Evolutionary conservation across 495 filamentous ascomycete species (phyloP).

Genomic region (Aspergillus ostianus): DNA sequence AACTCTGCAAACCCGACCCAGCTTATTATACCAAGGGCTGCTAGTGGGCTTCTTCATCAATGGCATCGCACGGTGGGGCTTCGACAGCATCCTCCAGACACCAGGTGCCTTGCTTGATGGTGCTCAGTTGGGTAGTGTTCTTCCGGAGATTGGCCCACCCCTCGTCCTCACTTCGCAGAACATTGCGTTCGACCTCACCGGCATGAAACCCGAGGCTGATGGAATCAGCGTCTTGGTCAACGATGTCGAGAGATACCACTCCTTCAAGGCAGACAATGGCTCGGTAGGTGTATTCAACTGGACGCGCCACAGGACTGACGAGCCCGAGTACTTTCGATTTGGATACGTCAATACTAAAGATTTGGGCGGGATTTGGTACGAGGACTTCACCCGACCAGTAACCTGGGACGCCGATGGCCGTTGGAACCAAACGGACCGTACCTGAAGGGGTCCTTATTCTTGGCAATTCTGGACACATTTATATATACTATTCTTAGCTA

Average conservation of each 20-base stretch:
- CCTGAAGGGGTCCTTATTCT: not conserved
- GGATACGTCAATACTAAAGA: slow-evolving; percentile 59
- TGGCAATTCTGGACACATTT: not conserved
- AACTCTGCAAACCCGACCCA: slow-evolving; percentile 55
- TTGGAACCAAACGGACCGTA: slow-evolving; percentile 15
- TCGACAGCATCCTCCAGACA: slow-evolving; percentile 60
- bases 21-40: slow-evolving; percentile 59
- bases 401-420: slow-evolving; percentile 59
- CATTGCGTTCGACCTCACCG: slow-evolving; percentile 49
- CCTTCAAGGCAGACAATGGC: slow-evolving; percentile 40
- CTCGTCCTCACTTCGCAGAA: slow-evolving; percentile 31
- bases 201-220: slow-evolving; percentile 40
- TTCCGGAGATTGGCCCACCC: slow-evolving; percentile 42
- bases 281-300: slow-evolving; percentile 45
- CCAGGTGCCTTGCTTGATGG: slow-evolving; percentile 50
- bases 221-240: slow-evolving; percentile 59
- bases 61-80: slow-evolving; percentile 65
- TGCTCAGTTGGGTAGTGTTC: slow-evolving; percentile 42
- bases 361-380: slow-evolving; percentile 54
- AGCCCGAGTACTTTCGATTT: slow-evolving; percentile 77
- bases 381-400: slow-evolving; percentile 78
- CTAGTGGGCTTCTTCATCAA: slow-evolving; percentile 65
- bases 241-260: slow-evolving; percentile 53
- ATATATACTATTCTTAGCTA: not conserved
- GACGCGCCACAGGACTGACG: slow-evolving; percentile 39